Evolutionary conservation across 164 flowering plant genomes (phyloP).

Genomic region (Annona cherimola): DNA sequence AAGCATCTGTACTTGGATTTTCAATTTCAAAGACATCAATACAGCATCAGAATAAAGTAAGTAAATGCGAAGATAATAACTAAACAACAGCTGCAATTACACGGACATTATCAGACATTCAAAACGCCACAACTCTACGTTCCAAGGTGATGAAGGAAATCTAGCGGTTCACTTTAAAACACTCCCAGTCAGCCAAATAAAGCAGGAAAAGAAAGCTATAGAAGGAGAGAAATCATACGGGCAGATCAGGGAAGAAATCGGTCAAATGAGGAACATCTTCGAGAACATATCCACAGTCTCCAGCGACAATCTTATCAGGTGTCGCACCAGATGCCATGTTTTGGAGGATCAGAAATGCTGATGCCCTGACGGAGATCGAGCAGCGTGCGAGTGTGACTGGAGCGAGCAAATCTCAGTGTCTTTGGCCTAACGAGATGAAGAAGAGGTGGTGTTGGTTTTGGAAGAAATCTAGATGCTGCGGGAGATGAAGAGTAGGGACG

Average conservation of each 20-base stretch:
- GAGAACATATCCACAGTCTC: constrained; percentile 44
- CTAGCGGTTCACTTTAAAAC: neutral
- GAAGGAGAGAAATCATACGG: constrained; percentile 24
- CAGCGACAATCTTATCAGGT: constrained; percentile 29
- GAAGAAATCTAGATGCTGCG: constrained; percentile 4
- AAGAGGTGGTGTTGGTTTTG: neutral
- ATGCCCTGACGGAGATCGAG: neutral
- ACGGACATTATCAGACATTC: too few species aligned
- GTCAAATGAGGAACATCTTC: constrained; percentile 64
- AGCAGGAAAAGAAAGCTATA: neutral
- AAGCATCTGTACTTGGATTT: too few species aligned
- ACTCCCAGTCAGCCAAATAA: neutral
- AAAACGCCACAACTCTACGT: too few species aligned
- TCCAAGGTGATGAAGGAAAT: too few species aligned
- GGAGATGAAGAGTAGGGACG: neutral
- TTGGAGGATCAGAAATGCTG: neutral
- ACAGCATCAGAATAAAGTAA: too few species aligned
- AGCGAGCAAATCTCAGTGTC: neutral
- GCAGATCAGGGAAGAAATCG: constrained; percentile 48
- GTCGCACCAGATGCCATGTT: constrained; percentile 4
- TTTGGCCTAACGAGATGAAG: too few species aligned
- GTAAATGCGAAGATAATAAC: too few species aligned
- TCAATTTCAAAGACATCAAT: too few species aligned
- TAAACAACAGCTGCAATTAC: too few species aligned
- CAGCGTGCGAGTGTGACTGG: neutral